Evolutionary conservation across 495 filamentous ascomycete genomes (phyloP).

Genomic region (Hypomontagnella submonticulosa): DNA sequence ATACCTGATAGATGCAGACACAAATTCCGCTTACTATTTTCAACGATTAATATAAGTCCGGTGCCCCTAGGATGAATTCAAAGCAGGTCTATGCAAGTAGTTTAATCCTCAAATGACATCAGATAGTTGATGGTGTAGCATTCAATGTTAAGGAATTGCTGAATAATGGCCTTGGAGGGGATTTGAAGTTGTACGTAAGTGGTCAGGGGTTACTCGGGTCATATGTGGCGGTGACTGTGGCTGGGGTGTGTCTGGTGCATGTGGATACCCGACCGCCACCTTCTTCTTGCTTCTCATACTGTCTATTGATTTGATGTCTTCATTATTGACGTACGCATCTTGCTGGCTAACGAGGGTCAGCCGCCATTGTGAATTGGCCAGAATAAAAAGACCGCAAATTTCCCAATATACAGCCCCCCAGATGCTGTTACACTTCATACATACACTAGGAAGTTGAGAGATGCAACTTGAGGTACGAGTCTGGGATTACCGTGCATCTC

Average conservation of each 20-base stretch:
- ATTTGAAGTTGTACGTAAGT: no score
- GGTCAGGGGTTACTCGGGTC: neutral
- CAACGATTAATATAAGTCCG: no score
- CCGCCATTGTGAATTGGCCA: constrained; percentile 14
- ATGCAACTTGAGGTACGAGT: neutral
- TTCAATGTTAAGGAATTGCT: no score
- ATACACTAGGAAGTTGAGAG: neutral
- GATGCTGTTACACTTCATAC: neutral
- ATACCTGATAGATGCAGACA: no score
- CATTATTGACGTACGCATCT: constrained; percentile 47
- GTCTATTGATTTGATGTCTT: constrained; percentile 6
- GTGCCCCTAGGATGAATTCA: no score
- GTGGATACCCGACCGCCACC: constrained; percentile 26
- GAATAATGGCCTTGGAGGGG: no score
- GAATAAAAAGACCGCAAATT: constrained; percentile 5
- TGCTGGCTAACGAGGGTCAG: constrained; percentile 45
- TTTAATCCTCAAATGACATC: no score
- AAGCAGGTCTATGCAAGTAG: no score
- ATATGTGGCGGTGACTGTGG: constrained; percentile 19
- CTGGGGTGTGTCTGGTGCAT: constrained; percentile 1
- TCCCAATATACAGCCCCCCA: no score
- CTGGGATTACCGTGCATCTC: neutral
- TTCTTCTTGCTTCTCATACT: constrained; percentile 31
- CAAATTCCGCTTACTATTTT: no score
- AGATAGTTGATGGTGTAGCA: no score